Base-by-base conservation (phyloP, 768 basidiomycete species). In the Lentinula boryana region DNA sequence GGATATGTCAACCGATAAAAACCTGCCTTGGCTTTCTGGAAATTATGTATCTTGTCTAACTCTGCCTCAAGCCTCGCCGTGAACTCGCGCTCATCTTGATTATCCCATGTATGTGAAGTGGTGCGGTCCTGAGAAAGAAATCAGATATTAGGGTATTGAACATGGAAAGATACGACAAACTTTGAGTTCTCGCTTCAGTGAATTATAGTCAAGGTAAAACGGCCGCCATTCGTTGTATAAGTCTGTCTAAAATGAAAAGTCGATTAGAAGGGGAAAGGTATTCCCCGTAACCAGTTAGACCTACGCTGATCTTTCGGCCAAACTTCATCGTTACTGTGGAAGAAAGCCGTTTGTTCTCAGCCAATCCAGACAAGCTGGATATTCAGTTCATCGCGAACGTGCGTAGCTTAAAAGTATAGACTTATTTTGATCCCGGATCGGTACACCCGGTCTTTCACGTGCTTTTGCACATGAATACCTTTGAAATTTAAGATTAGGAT, bases 21-120 rank as follows among this genome's bases (percentile, higher is more conserved):
- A 70, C 68, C 58, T 48, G 88, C 93, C 84, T 97, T 98, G 36
- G 80, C 76, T 70, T 87, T 91, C 71, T 98, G 96, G 70, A 98
- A 98, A 68, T 88, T 87, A 66, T 95, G 89, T 48, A 98, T 87
- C 76, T 98, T 98, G 68, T 95, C 91, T 35, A 98, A 80, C 76
- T 98, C 95, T 61, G 78, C 78, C 68, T 91, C 88, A 58, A 98
- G 84, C 77, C 88, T 82, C 46, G 69, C 72, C 10, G 86, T 88
- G 69, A 98, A 98, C 43, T 90, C 85, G 36, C 78, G 77, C 74
- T 98, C 96, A 70, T 97, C 93, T 13, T 78, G 74, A 49, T 84
- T 82, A 35, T 78, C 82, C 96, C 96, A 98, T 49, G 72, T 71
- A 21, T 76, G 79, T 13, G 76, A 74, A 4, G 81, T 79, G 3